Evolutionary conservation across 768 basidiomycete genomes (phyloP).

Genomic region (Roridomyces roridus): DNA sequence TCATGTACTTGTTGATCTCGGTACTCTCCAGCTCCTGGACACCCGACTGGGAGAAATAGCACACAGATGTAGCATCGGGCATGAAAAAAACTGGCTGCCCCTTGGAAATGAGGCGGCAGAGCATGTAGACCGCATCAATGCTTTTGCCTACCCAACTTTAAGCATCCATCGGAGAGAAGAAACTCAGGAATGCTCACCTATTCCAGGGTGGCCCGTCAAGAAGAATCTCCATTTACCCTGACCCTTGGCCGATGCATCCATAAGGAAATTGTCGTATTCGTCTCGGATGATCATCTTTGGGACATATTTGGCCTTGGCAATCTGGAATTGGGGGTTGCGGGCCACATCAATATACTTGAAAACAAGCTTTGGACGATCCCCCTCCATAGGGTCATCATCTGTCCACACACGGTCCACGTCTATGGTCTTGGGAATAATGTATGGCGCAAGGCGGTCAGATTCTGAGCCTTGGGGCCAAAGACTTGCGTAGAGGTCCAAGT

Average conservation of each 20-base stretch:
- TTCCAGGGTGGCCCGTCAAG: slow-evolving; percentile 9
- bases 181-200: slow-evolving; percentile 8
- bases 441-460: too few relatives aligned
- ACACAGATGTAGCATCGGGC: background rate
- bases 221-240: background rate
- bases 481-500: too few relatives aligned
- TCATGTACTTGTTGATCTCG: background rate
- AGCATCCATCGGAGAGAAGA: slow-evolving; percentile 3
- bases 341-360: too few relatives aligned
- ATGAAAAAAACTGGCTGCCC: slow-evolving; percentile 1
- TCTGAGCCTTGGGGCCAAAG: too few relatives aligned
- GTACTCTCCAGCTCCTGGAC: background rate
- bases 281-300: too few relatives aligned
- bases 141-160: slow-evolving; percentile 10
- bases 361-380: too few relatives aligned
- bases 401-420: too few relatives aligned
- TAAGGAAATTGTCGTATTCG: slow-evolving; percentile 2
- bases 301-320: too few relatives aligned
- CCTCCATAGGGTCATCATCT: too few relatives aligned
- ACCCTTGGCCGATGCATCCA: too few relatives aligned
- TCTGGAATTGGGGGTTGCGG: too few relatives aligned
- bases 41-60: slow-evolving; percentile 6
- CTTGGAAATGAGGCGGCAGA: background rate
- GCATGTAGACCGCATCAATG: slow-evolving; percentile 1
- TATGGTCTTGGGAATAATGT: too few relatives aligned